phyloP scores from a whole-genome alignment of 139 green algal species.

The Closterium sp. region DNA sequence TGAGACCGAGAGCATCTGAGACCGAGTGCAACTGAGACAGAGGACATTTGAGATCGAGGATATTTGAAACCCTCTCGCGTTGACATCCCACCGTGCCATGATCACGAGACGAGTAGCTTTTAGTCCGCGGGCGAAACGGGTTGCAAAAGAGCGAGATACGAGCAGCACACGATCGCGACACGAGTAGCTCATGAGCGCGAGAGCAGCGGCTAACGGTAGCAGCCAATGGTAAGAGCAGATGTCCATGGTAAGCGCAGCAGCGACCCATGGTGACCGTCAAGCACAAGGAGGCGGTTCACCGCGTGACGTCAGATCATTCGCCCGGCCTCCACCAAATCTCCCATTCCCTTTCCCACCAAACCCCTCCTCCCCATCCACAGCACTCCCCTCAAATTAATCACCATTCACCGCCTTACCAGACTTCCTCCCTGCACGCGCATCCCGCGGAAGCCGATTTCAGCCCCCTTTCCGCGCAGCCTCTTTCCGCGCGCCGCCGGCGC shows the following conservation, averaged over 20 bases:
- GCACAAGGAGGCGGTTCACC: neutral
- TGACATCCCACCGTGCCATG: neutral
- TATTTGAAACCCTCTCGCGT: too few relatives aligned
- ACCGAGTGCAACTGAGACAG: too few relatives aligned
- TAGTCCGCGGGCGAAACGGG: too few relatives aligned
- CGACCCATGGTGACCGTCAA: neutral
- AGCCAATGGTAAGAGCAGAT: too few relatives aligned
- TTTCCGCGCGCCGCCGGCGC: neutral
- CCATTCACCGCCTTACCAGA: neutral
- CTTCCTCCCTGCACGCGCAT: neutral
- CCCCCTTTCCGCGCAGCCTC: too few relatives aligned
- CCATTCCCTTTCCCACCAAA: neutral
- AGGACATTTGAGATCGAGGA: too few relatives aligned
- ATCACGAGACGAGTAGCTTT: neutral
- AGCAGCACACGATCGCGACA: too few relatives aligned
- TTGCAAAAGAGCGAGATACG: too few relatives aligned
- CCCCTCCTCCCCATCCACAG: neutral
- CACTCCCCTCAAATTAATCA: neutral
- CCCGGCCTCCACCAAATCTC: neutral
- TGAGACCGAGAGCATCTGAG: too few relatives aligned
- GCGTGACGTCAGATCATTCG: neutral
- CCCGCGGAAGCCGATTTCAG: neutral
- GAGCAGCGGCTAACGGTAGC: too few relatives aligned
- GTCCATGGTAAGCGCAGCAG: neutral
- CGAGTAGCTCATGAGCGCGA: too few relatives aligned